Percentiles rank a stretch among this genome's conserved stretches.
Conservation (phyloP, 768 basidiomycete genomes). For the Pleurotus djamor region DNA sequence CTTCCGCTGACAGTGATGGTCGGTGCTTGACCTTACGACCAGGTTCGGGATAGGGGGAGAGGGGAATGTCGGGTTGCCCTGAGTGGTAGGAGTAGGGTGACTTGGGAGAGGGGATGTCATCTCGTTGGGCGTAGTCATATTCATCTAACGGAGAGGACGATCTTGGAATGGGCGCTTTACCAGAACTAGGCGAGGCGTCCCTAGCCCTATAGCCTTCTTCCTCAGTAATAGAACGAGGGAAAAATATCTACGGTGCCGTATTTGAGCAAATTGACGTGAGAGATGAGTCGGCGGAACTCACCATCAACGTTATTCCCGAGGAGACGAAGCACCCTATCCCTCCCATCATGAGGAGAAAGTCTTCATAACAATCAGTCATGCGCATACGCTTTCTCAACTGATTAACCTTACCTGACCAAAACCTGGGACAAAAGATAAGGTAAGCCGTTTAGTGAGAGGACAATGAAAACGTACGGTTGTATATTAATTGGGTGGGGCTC, state of each 20-base stretch:
- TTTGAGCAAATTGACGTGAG: neutral
- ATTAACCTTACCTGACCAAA: slow-evolving; percentile 52
- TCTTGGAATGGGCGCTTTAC: slow-evolving; percentile 23
- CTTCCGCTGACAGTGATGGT: slow-evolving; percentile 10
- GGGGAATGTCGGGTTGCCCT: neutral
- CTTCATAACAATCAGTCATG: slow-evolving; percentile 30
- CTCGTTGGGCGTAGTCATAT: slow-evolving; percentile 21
- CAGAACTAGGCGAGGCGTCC: slow-evolving; percentile 20
- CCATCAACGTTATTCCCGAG: slow-evolving; percentile 77
- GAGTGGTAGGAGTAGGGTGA: neutral
- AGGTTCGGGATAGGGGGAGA: neutral
- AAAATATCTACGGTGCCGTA: slow-evolving; percentile 54
- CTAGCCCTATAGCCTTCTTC: slow-evolving; percentile 63
- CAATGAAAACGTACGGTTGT: slow-evolving; percentile 39
- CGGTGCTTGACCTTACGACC: slow-evolving; percentile 10
- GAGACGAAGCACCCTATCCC: slow-evolving; percentile 78
- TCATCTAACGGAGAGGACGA: slow-evolving; percentile 25
- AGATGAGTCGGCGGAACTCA: slow-evolving; percentile 28
- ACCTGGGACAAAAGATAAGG: slow-evolving; percentile 29
- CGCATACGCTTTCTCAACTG: slow-evolving; percentile 1
- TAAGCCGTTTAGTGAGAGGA: neutral
- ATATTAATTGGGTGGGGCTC: slow-evolving; percentile 46
- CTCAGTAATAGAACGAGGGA: slow-evolving; percentile 68
- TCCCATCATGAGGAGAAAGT: slow-evolving; percentile 69
- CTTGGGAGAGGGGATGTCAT: slow-evolving; percentile 11